Percentiles rank a stretch among this genome's conserved stretches.
These are phyloP conservation scores for Neopestalotiopsis sp. DNA, from an alignment of 2,329 filamentous ascomycete genomes.

Conservation along the genomic window DNA sequence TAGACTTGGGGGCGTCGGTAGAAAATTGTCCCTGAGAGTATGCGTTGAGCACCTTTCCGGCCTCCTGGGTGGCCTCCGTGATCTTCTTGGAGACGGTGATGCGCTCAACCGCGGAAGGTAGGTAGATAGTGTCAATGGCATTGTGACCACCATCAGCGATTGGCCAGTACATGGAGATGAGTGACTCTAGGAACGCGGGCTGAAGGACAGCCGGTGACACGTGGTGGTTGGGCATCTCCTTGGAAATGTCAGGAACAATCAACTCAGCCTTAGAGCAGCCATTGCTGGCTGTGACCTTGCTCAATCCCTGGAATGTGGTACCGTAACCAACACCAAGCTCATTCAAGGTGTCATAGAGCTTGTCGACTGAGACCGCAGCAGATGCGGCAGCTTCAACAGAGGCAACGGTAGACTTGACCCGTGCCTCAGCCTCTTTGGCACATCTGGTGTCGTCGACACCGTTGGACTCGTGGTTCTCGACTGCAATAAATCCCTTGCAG, in stretches of 20 bases:
- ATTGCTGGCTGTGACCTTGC: constrained; percentile 46
- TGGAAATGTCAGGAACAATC: constrained; percentile 39
- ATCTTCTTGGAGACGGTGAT: constrained; percentile 41
- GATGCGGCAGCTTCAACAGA: constrained; percentile 34
- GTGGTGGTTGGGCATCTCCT: constrained; percentile 44
- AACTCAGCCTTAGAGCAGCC: constrained; percentile 40
- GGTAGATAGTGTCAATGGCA: constrained; percentile 42
- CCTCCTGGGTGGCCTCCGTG: constrained; percentile 29
- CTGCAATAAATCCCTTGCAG: constrained; percentile 57
- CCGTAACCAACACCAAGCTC: constrained; percentile 56
- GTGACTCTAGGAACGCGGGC: constrained; percentile 44
- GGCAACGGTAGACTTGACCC: constrained; percentile 35
- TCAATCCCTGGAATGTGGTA: constrained; percentile 54
- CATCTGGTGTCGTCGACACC: constrained; percentile 45
- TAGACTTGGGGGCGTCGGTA: constrained; percentile 35
- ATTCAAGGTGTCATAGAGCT: constrained; percentile 52
- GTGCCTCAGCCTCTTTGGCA: constrained; percentile 31
- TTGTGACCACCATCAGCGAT: constrained; percentile 37
- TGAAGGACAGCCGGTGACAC: constrained; percentile 40
- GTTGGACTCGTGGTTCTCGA: constrained; percentile 41
- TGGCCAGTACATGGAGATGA: constrained; percentile 48
- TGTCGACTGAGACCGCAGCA: constrained; percentile 33
- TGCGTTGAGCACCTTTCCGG: constrained; percentile 38
- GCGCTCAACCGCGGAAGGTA: constrained; percentile 46
- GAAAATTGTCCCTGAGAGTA: constrained; percentile 41